Conservation (phyloP, 2,329 filamentous ascomycete species). For the Cyphellophora europaea region DNA sequence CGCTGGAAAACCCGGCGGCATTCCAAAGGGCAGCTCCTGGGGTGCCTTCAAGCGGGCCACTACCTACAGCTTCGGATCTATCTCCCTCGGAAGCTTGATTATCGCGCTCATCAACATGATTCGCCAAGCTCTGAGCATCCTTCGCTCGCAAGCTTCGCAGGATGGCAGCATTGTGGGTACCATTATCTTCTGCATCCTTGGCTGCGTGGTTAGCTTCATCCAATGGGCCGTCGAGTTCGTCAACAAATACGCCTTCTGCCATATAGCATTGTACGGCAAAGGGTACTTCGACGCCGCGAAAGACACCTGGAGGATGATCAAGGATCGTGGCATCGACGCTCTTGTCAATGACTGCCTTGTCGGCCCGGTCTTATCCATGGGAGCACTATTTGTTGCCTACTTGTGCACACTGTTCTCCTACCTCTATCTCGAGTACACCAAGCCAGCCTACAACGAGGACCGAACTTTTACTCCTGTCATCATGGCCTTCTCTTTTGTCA, state of each 20-base stretch:
- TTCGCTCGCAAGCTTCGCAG: constrained; percentile 53
- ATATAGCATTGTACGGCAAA: constrained; percentile 89
- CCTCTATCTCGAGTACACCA: constrained; percentile 74
- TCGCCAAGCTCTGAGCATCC: constrained; percentile 73
- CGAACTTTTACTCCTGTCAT: constrained; percentile 63
- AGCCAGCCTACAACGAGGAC: constrained; percentile 67
- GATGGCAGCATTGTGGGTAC: constrained; percentile 60
- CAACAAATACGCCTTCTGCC: constrained; percentile 86
- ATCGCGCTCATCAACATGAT: constrained; percentile 82
- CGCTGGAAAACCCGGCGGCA: constrained; percentile 48
- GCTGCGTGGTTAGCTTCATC: constrained; percentile 66
- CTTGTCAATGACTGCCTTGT: constrained; percentile 83
- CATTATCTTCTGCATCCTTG: constrained; percentile 64
- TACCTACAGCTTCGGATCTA: constrained; percentile 88
- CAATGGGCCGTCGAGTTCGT: constrained; percentile 83
- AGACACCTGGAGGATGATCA: constrained; percentile 85
- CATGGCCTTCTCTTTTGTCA: constrained; percentile 77
- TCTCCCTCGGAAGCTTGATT: constrained; percentile 74
- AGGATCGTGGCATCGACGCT: constrained; percentile 81
- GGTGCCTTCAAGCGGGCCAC: constrained; percentile 73
- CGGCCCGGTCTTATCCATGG: constrained; percentile 63
- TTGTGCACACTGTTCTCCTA: constrained; percentile 73
- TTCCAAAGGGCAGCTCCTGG: constrained; percentile 69
- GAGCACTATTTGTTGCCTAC: constrained; percentile 74
- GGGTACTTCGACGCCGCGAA: constrained; percentile 78